These are phyloP conservation scores for Syzygium oleosum DNA, from an alignment of 345 rosid genomes.

Conservation along the genomic window DNA sequence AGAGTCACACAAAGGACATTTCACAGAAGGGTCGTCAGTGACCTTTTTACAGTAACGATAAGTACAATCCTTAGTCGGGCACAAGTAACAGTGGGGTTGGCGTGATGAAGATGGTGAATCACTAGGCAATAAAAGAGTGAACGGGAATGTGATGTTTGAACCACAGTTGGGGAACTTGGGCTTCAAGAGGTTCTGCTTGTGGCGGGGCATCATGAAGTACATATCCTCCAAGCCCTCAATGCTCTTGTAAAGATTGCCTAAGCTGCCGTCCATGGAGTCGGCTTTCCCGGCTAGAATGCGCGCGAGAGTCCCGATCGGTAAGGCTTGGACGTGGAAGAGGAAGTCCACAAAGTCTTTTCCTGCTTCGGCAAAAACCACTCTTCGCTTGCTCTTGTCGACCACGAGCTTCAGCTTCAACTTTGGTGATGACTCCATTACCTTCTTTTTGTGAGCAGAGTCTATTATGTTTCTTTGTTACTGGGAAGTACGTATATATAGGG, in stretches of 20 bases:
- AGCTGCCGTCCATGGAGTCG: background rate
- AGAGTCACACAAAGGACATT: rapidly evolving
- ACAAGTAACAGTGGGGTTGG: background rate
- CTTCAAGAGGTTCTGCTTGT: background rate
- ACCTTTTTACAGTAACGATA: background rate
- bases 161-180: background rate
- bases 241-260: background rate
- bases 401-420: background rate
- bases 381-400: background rate
- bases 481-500: background rate
- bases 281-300: background rate
- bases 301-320: slow-evolving; percentile 9
- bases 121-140: background rate
- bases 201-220: background rate
- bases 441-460: background rate
- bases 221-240: background rate
- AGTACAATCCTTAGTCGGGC: background rate
- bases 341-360: slow-evolving; percentile 26
- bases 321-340: slow-evolving; percentile 9
- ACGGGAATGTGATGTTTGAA: background rate
- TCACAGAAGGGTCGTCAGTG: background rate
- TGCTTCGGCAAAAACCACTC: slow-evolving; percentile 20
- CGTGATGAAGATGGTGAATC: background rate
- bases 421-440: background rate
- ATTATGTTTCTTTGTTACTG: background rate